A percentile compares a stretch with the other conserved stretches of the same genome.
Evolutionary conservation across 352 stramenopile genomes (phyloP).

Genomic region (Globisporangium canariense): DNA sequence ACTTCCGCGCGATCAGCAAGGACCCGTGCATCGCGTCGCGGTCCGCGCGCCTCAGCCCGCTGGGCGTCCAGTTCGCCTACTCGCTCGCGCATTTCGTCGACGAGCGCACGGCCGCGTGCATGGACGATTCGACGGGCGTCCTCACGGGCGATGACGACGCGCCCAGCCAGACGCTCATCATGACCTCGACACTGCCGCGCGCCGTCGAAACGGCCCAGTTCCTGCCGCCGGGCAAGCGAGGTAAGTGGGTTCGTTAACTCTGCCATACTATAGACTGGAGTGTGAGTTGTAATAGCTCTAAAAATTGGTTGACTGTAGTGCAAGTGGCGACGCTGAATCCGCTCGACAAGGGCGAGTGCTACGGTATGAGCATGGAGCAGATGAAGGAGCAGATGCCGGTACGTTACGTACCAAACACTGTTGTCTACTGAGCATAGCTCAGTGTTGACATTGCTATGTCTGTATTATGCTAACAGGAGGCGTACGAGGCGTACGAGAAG

Average conservation of each 20-base stretch:
- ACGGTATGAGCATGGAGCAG: slow-evolving; percentile 79
- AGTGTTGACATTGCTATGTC: background rate
- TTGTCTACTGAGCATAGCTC: background rate
- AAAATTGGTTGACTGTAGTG: slow-evolving; percentile 23
- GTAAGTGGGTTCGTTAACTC: slow-evolving; percentile 28
- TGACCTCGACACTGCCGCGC: slow-evolving; percentile 80
- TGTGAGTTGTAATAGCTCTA: background rate
- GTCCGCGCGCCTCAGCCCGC: slow-evolving; percentile 81
- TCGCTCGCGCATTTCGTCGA: slow-evolving; percentile 91
- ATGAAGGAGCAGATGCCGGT: slow-evolving; percentile 75
- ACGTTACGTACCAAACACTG: slow-evolving; percentile 4
- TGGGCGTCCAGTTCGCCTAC: slow-evolving; percentile 91
- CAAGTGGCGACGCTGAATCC: slow-evolving; percentile 84
- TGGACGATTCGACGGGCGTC: slow-evolving; percentile 32
- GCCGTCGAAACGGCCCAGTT: slow-evolving; percentile 74
- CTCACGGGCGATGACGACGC: slow-evolving; percentile 33
- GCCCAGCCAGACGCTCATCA: slow-evolving; percentile 51
- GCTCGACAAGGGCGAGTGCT: slow-evolving; percentile 84
- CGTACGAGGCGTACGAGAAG: slow-evolving; percentile 57
- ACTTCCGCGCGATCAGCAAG: slow-evolving; percentile 67
- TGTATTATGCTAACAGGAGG: slow-evolving; percentile 35
- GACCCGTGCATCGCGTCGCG: slow-evolving; percentile 73
- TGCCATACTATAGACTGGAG: background rate
- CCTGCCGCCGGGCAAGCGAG: slow-evolving; percentile 34
- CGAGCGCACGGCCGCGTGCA: slow-evolving; percentile 57